Conservation (phyloP, 2,329 filamentous ascomycete species). For the Pseudogymnoascus sp. region DNA sequence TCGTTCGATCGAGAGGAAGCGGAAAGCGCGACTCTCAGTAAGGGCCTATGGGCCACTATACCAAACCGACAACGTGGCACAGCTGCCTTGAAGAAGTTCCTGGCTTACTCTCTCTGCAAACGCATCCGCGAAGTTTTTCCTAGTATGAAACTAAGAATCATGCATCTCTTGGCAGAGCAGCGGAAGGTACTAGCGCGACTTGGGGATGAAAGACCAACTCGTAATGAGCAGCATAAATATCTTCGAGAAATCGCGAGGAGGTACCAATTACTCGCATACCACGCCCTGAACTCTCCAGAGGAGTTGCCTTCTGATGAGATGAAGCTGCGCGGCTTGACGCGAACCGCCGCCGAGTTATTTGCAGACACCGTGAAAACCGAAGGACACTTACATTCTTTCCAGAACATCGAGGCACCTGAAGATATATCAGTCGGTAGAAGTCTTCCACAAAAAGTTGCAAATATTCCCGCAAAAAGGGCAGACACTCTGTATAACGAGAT, state of each 20-base stretch:
- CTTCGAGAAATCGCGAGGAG: constrained; percentile 20
- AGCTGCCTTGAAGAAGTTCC: constrained; percentile 25
- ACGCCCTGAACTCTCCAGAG: constrained; percentile 25
- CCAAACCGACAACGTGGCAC: constrained; percentile 25
- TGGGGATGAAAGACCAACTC: constrained; percentile 24
- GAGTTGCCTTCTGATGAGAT: constrained; percentile 16
- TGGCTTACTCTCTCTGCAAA: constrained; percentile 26
- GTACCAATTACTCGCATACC: constrained; percentile 20
- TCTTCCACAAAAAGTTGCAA: no score
- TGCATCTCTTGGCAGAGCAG: constrained; percentile 18
- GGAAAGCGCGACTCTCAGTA: constrained; percentile 27
- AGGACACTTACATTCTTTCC: constrained; percentile 21
- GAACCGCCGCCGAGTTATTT: constrained; percentile 21
- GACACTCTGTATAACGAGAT: constrained; percentile 22
- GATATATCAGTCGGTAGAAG: no score
- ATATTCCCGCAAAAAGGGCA: no score
- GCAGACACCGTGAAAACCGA: constrained; percentile 22
- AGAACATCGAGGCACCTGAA: no score
- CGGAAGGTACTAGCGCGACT: constrained; percentile 16
- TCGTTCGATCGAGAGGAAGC: constrained; percentile 24
- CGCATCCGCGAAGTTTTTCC: constrained; percentile 22
- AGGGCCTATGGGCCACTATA: constrained; percentile 26
- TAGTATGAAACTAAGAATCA: constrained; percentile 23
- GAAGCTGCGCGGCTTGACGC: constrained; percentile 25
- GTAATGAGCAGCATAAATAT: constrained; percentile 23